Evolutionary conservation across 495 filamentous ascomycete genomes (phyloP).

Genomic region (Penicillium parvum): DNA sequence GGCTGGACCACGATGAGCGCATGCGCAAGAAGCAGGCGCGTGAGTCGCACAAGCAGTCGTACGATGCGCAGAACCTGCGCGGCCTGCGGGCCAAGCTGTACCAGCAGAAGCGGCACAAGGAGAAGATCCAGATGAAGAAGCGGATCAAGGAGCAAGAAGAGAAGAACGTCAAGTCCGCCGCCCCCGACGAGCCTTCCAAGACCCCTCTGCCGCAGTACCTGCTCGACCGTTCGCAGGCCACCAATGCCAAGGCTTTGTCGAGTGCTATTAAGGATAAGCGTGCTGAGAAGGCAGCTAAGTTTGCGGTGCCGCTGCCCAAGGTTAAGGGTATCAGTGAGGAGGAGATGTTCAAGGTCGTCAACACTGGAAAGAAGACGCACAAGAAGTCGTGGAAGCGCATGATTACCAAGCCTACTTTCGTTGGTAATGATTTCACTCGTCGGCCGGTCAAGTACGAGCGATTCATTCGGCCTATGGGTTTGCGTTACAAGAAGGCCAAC

Average conservation of each 20-base stretch:
- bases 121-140: conserved; percentile 99
- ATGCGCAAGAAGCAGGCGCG: conserved; percentile 81
- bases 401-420: conserved; percentile 89
- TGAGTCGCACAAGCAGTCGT: conserved; percentile 76
- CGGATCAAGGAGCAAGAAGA: conserved; percentile 90
- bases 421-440: conserved; percentile 87
- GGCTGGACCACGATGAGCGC: conserved; percentile 88
- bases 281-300: conserved; percentile 91
- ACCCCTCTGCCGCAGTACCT: conserved; percentile 81
- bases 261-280: conserved; percentile 86
- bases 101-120: conserved; percentile 85
- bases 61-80: conserved; percentile 86
- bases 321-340: conserved; percentile 91
- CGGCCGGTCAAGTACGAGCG: conserved; percentile 93
- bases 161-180: conserved; percentile 88
- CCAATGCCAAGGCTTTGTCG: conserved; percentile 82
- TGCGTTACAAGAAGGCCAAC: conserved; percentile 92
- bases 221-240: conserved; percentile 81
- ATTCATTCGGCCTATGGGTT: conserved; percentile 74
- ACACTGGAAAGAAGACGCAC: conserved; percentile 81
- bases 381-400: conserved; percentile 91
- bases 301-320: conserved; percentile 89
- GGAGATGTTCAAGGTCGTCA: conserved; percentile 98
- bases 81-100: conserved; percentile 92
- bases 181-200: conserved; percentile 64